Conservation (phyloP, 202 grass and related monocot genomes). For the Hordeum pubiflorum region DNA sequence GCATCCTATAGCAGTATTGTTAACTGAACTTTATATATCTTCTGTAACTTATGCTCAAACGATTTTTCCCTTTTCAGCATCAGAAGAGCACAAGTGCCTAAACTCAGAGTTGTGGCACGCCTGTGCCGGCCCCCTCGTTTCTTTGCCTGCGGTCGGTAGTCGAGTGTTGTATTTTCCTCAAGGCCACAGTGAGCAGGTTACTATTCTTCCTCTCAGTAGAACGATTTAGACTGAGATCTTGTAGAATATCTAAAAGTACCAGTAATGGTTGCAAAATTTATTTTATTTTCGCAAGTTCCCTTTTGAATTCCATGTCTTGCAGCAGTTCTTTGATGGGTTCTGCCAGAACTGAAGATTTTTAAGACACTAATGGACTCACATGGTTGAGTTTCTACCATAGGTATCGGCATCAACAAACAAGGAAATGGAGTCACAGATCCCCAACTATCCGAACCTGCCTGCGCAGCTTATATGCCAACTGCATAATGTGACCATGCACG, state of each 20-base stretch:
- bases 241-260: background rate
- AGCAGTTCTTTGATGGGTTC: background rate
- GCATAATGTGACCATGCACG: constrained; percentile 96
- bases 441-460: constrained; percentile 84
- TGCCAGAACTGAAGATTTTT: background rate
- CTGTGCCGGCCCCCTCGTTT: constrained; percentile 88
- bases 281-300: background rate
- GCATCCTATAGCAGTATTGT: background rate
- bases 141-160: constrained; percentile 65
- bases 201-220: constrained; percentile 21
- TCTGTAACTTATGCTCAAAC: constrained; percentile 4
- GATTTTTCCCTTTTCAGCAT: constrained; percentile 25
- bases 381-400: constrained; percentile 35
- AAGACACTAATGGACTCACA: background rate
- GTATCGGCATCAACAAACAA: constrained; percentile 91
- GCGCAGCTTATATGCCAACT: constrained; percentile 93
- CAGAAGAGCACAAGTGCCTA: constrained; percentile 70
- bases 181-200: constrained; percentile 96
- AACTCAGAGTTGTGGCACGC: constrained; percentile 99
- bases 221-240: background rate
- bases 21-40: background rate
- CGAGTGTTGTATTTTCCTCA: constrained; percentile 94
- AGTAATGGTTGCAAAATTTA: background rate
- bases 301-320: background rate
- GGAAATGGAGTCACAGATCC: constrained; percentile 86